Evolutionary conservation across 1,284 basidiomycete genomes (phyloP).

Genomic region (Cryptococcus floricola): DNA sequence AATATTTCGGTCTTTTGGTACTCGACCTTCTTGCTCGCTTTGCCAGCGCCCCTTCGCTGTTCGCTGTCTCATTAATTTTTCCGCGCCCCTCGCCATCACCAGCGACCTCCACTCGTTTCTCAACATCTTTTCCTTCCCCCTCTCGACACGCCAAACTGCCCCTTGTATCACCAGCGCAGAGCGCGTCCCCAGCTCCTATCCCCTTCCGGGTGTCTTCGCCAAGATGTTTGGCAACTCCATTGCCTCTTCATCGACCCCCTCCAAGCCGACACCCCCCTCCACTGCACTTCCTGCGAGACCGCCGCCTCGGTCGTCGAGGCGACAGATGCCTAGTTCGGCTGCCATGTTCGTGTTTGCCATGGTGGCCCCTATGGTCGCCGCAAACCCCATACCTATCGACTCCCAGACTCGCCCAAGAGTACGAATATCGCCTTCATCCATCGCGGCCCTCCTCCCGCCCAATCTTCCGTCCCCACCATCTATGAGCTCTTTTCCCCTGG

Average conservation of each 20-base stretch:
- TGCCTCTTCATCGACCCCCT: not conserved
- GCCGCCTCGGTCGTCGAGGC: constrained; percentile 4
- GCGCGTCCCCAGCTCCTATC: too few species aligned
- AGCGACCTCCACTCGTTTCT: too few species aligned
- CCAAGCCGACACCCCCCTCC: not conserved
- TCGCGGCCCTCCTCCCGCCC: not conserved
- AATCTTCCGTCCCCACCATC: not conserved
- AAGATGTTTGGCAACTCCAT: too few species aligned
- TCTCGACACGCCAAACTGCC: not conserved
- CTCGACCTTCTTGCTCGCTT: too few species aligned
- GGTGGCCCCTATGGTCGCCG: constrained; percentile 26
- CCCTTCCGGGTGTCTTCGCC: too few species aligned
- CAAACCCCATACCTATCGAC: constrained; percentile 15
- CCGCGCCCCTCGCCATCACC: not conserved
- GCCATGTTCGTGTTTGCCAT: constrained; percentile 25
- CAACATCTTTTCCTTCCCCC: not conserved
- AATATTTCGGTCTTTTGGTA: too few species aligned
- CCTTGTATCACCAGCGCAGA: too few species aligned
- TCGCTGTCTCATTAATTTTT: not conserved
- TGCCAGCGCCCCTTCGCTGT: too few species aligned
- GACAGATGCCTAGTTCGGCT: constrained; percentile 1
- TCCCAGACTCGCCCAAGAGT: not conserved
- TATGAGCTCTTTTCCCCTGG: not conserved
- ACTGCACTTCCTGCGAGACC: not conserved
- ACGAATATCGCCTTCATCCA: not conserved